Conservation (phyloP, 2,329 filamentous ascomycete species). For the Colletotrichum navitas region DNA sequence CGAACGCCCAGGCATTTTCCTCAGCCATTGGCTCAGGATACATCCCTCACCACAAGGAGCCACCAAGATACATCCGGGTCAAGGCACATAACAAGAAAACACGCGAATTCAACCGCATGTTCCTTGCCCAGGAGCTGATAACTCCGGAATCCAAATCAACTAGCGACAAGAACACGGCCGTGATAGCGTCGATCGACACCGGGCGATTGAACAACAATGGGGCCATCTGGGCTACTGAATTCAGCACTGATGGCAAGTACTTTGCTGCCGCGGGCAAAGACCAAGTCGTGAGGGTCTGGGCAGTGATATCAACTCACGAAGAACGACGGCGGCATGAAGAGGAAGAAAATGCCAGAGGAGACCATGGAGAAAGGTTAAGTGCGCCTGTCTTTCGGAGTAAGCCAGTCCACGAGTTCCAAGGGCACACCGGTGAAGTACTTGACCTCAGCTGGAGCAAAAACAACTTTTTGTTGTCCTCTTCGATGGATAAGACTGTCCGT, state of each 20-base stretch:
- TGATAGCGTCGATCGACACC: slow-evolving; percentile 48
- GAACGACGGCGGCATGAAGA: slow-evolving; percentile 81
- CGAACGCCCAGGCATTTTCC: slow-evolving; percentile 85
- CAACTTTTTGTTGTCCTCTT: slow-evolving; percentile 94
- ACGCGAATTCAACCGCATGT: slow-evolving; percentile 86
- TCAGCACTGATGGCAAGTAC: slow-evolving; percentile 91
- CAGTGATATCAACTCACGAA: slow-evolving; percentile 84
- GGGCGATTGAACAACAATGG: slow-evolving; percentile 54
- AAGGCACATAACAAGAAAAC: slow-evolving; percentile 83
- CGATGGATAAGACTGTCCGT: slow-evolving; percentile 97
- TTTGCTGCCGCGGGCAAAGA: slow-evolving; percentile 94
- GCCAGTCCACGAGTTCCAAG: slow-evolving; percentile 82
- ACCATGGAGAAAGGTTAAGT: slow-evolving; percentile 75
- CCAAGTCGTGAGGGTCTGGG: slow-evolving; percentile 86
- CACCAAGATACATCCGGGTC: slow-evolving; percentile 91
- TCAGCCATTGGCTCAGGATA: slow-evolving; percentile 79
- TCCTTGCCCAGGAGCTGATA: slow-evolving; percentile 90
- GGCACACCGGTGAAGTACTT: slow-evolving; percentile 87
- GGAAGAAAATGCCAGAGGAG: slow-evolving; percentile 67
- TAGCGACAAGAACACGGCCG: slow-evolving; percentile 54
- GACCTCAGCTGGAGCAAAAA: slow-evolving; percentile 99
- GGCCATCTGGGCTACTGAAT: slow-evolving; percentile 92
- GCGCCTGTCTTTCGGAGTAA: slow-evolving; percentile 90
- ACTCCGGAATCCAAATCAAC: slow-evolving; percentile 13
- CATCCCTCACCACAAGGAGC: slow-evolving; percentile 88